Evolutionary conservation across 202 grass and related monocot species (phyloP), one percentile per base, ranked within the genome.

Genomic region (Panicum virgatum): DNA sequence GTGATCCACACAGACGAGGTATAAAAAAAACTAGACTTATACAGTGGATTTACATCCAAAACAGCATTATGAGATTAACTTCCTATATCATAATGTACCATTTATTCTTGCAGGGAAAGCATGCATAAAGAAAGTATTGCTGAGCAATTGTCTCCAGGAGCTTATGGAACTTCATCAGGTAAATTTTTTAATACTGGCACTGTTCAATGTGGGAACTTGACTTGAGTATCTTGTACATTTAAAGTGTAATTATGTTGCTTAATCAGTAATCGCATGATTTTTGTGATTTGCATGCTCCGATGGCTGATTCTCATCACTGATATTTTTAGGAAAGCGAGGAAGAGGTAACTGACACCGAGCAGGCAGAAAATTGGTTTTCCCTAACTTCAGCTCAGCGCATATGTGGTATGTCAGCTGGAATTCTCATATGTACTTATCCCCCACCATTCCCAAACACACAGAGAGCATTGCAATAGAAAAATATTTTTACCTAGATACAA

Each of bases 351-450:
- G 96, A 99, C 62, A 94, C 96, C 0, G 96, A 99, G 73, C 96
- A 99, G 86, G 93, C 89, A 71, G 96, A 99, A 90, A 99, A 99
- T 80, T 99, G 96, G 96, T 96, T 99, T 80, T 99, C 96, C 46
- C 80, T 99, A 51, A 99, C 96, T 65, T 99, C 96, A 80, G 96
- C 96, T 37, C 96, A 99, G 81, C 92, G 90, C 53, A 96, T 99
- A 79, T 99, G 96, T 85, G 96, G 96, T 99, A 96, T 87, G 85
- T 57, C 37, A 38, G 18, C 50, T 87, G 47, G 25, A 16, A 27
- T 67, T 60, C 26, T 76, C 3, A 3, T 68, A 54, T 19, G 26
- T 27, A 19, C n/a, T 58, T 76, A 3, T 69, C 39, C 27, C 51
- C 19, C 51, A n/a, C 19, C 20, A 7, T 20, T 19, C 43, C 12